phyloP scores from a whole-genome alignment of 441 rosid species.

The Kokia cookei region DNA sequence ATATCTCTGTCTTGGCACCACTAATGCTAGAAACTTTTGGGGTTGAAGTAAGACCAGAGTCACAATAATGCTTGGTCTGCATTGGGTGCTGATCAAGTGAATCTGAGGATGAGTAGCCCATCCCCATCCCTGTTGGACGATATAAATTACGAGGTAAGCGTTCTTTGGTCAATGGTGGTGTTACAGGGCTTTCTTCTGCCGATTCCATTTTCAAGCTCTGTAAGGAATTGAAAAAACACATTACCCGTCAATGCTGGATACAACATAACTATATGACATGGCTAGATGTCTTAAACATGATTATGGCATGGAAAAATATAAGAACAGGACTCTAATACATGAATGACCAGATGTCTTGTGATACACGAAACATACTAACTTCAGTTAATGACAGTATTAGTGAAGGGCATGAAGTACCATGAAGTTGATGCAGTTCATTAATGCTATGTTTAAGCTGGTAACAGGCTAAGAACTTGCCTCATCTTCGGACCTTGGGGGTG shows the following conservation, averaged over 20 bases:
- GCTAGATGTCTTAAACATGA: background rate
- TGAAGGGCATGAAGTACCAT: too few relatives aligned
- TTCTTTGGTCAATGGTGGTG: slow-evolving; percentile 81
- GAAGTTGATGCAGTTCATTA: background rate
- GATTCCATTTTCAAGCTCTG: slow-evolving; percentile 81
- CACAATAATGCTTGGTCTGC: slow-evolving; percentile 61
- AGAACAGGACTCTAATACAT: background rate
- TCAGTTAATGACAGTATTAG: too few relatives aligned
- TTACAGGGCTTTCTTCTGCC: slow-evolving; percentile 73
- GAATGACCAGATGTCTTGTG: too few relatives aligned
- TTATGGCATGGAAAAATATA: background rate
- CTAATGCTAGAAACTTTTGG: slow-evolving; percentile 87
- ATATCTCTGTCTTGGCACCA: slow-evolving; percentile 85
- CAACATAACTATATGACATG: too few relatives aligned
- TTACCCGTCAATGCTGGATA: too few relatives aligned
- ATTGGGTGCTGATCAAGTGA: slow-evolving; percentile 68
- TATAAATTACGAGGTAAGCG: slow-evolving; percentile 68
- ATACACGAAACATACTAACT: too few relatives aligned
- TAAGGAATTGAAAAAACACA: background rate
- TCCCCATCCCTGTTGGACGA: slow-evolving; percentile 62
- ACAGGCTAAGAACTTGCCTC: slow-evolving; percentile 48
- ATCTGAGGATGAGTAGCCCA: slow-evolving; percentile 85
- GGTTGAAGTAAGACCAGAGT: slow-evolving; percentile 70
- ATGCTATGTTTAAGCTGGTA: background rate
- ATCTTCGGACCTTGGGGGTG: slow-evolving; percentile 87